These are phyloP conservation scores for Aureobasidium sp. DNA, from an alignment of 2,329 filamentous ascomycete species.

Conservation along the genomic window DNA sequence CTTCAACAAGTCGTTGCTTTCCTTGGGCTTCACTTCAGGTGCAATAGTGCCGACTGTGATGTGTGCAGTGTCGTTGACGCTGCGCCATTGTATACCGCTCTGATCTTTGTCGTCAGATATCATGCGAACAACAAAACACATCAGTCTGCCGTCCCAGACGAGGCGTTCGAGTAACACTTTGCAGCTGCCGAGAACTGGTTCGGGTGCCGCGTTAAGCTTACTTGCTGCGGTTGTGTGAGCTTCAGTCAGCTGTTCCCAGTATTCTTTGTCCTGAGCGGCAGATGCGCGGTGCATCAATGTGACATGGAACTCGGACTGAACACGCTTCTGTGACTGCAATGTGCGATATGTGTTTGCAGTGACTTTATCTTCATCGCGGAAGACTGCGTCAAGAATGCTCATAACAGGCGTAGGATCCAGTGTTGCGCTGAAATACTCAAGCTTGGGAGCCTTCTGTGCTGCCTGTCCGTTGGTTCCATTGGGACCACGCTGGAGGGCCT, in stretches of 20 bases:
- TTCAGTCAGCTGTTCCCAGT: constrained; percentile 68
- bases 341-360: constrained; percentile 64
- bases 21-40: constrained; percentile 72
- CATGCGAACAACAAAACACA: constrained; percentile 82
- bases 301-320: constrained; percentile 86
- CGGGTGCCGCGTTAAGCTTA: constrained; percentile 29
- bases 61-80: constrained; percentile 71
- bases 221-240: constrained; percentile 40
- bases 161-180: constrained; percentile 56
- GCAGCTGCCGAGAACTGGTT: constrained; percentile 54
- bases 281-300: constrained; percentile 79
- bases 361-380: constrained; percentile 48
- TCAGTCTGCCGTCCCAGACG: constrained; percentile 77
- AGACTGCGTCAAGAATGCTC: constrained; percentile 59
- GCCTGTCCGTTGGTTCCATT: constrained; percentile 3
- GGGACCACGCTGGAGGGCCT: constrained; percentile 14
- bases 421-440: constrained; percentile 59
- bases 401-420: constrained; percentile 45
- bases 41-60: constrained; percentile 81
- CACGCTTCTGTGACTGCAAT: constrained; percentile 61
- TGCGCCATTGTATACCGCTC: constrained; percentile 42
- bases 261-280: constrained; percentile 51
- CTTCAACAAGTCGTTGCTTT: constrained; percentile 79
- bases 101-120: constrained; percentile 41
- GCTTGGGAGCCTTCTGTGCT: constrained; percentile 31